phyloP scores from a whole-genome alignment of 805 yeast genomes.

The Teunomyces barrocoloradensis region DNA sequence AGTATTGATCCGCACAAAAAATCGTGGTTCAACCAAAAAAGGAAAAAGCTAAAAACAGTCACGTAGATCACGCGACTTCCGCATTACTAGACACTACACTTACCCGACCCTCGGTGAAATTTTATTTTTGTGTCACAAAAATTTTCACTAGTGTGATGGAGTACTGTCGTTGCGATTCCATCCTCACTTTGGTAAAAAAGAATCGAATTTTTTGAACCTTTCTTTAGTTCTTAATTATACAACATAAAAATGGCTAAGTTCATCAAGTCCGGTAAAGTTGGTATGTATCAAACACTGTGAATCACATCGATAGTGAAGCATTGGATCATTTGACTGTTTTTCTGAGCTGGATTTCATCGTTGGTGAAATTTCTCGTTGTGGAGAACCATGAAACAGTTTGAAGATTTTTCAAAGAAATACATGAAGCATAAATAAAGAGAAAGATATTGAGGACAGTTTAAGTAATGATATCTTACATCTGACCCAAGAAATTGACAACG shows the following conservation, averaged over 20 bases:
- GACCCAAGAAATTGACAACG: no score
- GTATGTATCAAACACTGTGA: constrained; percentile 53
- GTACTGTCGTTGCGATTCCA: constrained; percentile 3
- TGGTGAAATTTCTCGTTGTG: not conserved
- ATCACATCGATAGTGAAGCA: not conserved
- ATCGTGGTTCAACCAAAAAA: not conserved
- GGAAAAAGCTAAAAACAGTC: constrained; percentile 12
- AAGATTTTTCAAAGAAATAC: no score
- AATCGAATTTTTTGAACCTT: constrained; percentile 12
- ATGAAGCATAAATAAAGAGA: no score
- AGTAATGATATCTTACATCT: no score
- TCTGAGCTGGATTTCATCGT: not conserved
- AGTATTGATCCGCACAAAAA: no score
- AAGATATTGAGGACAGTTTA: no score
- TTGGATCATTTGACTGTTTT: not conserved
- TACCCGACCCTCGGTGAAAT: constrained; percentile 6
- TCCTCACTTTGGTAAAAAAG: constrained; percentile 4
- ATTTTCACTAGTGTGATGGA: constrained; percentile 12
- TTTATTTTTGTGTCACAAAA: constrained; percentile 10
- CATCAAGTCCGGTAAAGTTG: constrained; percentile 99
- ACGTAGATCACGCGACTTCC: constrained; percentile 6
- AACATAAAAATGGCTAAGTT: constrained; percentile 84
- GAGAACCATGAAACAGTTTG: not conserved
- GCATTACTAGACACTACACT: not conserved
- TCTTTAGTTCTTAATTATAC: constrained; percentile 10